Conservation (phyloP, 2,329 filamentous ascomycete genomes). For the Aspergillus ustus region DNA sequence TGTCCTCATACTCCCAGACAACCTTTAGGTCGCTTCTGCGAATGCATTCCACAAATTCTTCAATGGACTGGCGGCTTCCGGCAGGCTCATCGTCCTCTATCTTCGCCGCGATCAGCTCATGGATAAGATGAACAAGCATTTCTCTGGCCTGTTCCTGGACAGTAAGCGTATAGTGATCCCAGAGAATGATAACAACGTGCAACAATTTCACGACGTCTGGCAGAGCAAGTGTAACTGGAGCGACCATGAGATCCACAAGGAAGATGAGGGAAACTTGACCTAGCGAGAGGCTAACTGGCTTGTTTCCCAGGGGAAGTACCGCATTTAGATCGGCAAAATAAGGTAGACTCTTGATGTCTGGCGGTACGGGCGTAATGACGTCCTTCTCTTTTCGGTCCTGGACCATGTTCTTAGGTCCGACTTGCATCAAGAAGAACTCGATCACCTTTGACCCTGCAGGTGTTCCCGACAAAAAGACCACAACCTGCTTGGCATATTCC, state of each 20-base stretch:
- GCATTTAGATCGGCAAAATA: constrained; percentile 86
- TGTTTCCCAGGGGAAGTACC: constrained; percentile 83
- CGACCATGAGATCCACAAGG: constrained; percentile 93
- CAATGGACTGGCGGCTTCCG: constrained; percentile 74
- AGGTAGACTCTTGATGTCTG: constrained; percentile 75
- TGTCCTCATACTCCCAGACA: constrained; percentile 94
- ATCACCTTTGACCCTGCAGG: constrained; percentile 87
- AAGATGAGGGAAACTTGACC: constrained; percentile 92
- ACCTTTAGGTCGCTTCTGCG: constrained; percentile 82
- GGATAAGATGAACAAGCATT: constrained; percentile 96
- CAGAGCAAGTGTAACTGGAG: constrained; percentile 76
- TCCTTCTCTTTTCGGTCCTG: constrained; percentile 73
- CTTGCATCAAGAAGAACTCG: constrained; percentile 88
- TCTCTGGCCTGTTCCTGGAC: constrained; percentile 97
- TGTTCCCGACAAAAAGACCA: constrained; percentile 91
- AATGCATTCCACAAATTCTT: constrained; percentile 85
- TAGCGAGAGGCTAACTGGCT: constrained; percentile 86
- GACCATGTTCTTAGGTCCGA: constrained; percentile 96
- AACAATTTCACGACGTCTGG: constrained; percentile 85
- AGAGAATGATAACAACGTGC: constrained; percentile 89
- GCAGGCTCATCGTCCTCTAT: constrained; percentile 72
- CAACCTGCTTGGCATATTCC: constrained; percentile 96
- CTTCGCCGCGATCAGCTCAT: constrained; percentile 85
- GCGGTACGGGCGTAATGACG: constrained; percentile 60
- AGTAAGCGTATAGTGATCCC: constrained; percentile 94